Conservation (phyloP, 2,329 filamentous ascomycete genomes). For the Calonectria naviculata region DNA sequence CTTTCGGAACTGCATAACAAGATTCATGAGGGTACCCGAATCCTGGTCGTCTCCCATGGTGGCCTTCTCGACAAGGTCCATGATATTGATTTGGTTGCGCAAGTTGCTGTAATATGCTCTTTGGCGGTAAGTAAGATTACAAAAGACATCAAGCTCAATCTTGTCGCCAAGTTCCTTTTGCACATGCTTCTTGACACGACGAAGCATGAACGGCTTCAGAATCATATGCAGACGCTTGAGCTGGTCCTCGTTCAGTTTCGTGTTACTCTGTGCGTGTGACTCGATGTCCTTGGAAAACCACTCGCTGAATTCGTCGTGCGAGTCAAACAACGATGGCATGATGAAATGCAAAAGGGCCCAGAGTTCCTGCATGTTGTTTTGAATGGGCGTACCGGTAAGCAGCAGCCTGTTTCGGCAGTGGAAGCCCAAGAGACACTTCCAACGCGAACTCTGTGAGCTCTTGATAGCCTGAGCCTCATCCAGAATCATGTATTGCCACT, state of each 20-base stretch:
- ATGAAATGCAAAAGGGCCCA: constrained; percentile 99
- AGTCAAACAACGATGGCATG: constrained; percentile 99
- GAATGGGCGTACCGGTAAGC: constrained; percentile 95
- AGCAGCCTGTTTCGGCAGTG: constrained; percentile 94
- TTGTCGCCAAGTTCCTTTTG: constrained; percentile 99
- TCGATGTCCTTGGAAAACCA: constrained; percentile 98
- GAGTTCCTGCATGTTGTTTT: constrained; percentile 99
- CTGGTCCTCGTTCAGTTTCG: constrained; percentile 99
- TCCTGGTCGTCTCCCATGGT: constrained; percentile 94
- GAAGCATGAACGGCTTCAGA: constrained; percentile 98
- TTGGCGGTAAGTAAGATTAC: constrained; percentile 95
- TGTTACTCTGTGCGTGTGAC: constrained; percentile 98
- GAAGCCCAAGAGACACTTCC: constrained; percentile 95
- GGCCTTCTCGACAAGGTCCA: constrained; percentile 98
- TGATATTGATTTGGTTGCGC: constrained; percentile 97
- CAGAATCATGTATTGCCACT: constrained; percentile 99
- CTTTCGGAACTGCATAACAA: constrained; percentile 99
- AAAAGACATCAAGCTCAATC: constrained; percentile 96
- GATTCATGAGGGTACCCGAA: constrained; percentile 96
- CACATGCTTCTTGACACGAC: constrained; percentile 99
- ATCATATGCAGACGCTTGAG: constrained; percentile 98
- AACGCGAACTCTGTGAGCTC: constrained; percentile 93
- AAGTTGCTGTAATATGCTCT: constrained; percentile 92
- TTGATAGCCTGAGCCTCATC: constrained; percentile 99
- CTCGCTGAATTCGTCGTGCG: constrained; percentile 91